Evolutionary conservation across 2,329 filamentous ascomycete genomes (phyloP), one percentile per base, ranked within the genome.

Genomic region (Arthrinium puccinioides): DNA sequence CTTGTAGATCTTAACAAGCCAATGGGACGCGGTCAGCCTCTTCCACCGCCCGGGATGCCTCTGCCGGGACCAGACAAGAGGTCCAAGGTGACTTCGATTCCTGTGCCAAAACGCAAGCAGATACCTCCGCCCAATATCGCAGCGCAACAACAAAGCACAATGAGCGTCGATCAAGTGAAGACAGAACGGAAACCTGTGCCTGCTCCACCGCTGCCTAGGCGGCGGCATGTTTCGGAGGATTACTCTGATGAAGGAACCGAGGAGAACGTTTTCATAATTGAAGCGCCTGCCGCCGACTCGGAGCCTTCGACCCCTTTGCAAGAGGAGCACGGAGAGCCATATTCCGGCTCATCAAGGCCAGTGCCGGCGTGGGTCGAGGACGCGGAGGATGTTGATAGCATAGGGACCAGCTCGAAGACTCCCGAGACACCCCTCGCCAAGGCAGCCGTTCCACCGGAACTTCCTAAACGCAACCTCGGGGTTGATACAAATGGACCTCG

Each of bases 21-120:
- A 16, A 59, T 59, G 56, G 56, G 56, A 11, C 53, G 56, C 8
- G 56, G 56, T 6, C 55, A 57, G 14, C 56, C 56, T 2, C 40
- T 59, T 3, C 56, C 56, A 5, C 55, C 56, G 8, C 55, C 56
- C 0, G 56, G 55, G 9, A 56, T 49, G 5, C 56, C 56, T 9
- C 46, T 58, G 10, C 56, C 56, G 2, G 47, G 50, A 3, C 56
- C 56, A 3, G 53, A 50, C 2, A 44, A 52, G 39, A 55, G 51
- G 21, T 39, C 49, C 9, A 43, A 43, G 29, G 40, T 39, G 8
- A 47, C 44, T 11, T 51, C 55, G 2, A 48, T 53, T 21, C 33
- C 44, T 13, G 41, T 49, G 24, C 49, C 53, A 6, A 56, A 53
- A 40, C 47, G 51, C 13, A 57, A 53, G 28, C 50, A 52, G 7